Conservation (phyloP, 768 basidiomycete genomes). For the Mycena albidolilacea region DNA sequence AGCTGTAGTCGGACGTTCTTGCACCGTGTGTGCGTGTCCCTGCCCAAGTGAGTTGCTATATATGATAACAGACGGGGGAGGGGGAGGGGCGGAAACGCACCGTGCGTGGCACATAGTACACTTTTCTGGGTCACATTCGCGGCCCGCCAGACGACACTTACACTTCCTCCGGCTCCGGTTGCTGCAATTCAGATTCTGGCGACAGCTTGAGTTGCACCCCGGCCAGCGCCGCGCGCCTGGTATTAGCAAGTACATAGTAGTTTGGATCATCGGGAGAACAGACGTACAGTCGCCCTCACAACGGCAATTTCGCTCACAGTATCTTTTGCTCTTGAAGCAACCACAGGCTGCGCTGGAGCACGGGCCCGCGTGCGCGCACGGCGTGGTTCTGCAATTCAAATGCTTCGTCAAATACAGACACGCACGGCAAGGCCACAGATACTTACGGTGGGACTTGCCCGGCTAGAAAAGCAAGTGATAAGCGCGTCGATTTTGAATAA, state of each 20-base stretch:
- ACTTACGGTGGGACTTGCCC: background rate
- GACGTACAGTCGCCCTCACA: conserved; percentile 60
- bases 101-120: conserved; percentile 62
- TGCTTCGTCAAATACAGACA: conserved; percentile 16
- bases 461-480: background rate
- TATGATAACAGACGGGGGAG: conserved; percentile 37
- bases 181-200: background rate
- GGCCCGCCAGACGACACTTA: conserved; percentile 48
- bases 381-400: background rate
- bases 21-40: conserved; percentile 11
- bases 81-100: conserved; percentile 1
- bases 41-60: background rate
- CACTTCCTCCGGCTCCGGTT: background rate
- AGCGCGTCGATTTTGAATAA: background rate
- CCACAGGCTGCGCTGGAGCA: conserved; percentile 58
- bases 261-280: no score
- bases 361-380: conserved; percentile 60
- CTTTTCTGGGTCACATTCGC: conserved; percentile 70
- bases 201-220: conserved; percentile 54
- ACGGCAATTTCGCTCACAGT: conserved; percentile 65
- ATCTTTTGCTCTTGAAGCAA: conserved; percentile 55
- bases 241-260: conserved; percentile 8
- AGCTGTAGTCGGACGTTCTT: conserved; percentile 14
- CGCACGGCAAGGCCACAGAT: conserved; percentile 30
- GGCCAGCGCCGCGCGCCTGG: conserved; percentile 58